A percentile compares a stretch with the other conserved stretches of the same genome.
phyloP scores from a whole-genome alignment of 352 stramenopile species.

The Phytophthora macrochlamydospora region DNA sequence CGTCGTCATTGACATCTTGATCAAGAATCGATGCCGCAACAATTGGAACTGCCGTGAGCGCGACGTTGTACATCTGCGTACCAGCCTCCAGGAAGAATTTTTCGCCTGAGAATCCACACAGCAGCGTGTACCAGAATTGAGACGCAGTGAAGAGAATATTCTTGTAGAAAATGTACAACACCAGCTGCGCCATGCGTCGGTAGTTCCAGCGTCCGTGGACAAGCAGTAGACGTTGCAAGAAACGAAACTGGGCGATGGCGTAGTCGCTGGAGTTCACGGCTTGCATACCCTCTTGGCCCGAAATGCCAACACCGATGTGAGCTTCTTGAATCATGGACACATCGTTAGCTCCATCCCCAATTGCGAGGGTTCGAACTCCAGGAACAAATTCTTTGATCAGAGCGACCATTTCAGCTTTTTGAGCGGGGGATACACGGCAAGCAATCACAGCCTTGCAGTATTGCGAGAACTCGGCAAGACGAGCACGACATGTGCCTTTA shows the following conservation, averaged over 20 bases:
- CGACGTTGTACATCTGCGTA: conserved; percentile 84
- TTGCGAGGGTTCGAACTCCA: conserved; percentile 82
- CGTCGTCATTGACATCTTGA: conserved; percentile 67
- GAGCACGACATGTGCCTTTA: conserved; percentile 35
- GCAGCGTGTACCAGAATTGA: conserved; percentile 80
- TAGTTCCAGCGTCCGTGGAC: conserved; percentile 94
- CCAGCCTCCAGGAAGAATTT: conserved; percentile 87
- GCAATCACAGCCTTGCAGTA: conserved; percentile 90
- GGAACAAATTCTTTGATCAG: conserved; percentile 81
- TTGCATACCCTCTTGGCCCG: conserved; percentile 92
- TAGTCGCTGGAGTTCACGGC: conserved; percentile 95
- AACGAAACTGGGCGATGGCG: conserved; percentile 93
- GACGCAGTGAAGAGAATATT: conserved; percentile 82
- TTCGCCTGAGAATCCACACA: conserved; percentile 79
- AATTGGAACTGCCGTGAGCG: conserved; percentile 73
- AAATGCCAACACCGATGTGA: conserved; percentile 92
- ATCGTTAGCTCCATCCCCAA: conserved; percentile 95
- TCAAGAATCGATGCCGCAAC: conserved; percentile 73
- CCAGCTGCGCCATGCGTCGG: conserved; percentile 86
- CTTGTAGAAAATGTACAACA: conserved; percentile 96
- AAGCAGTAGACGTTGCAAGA: conserved; percentile 88
- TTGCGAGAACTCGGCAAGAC: conserved; percentile 74
- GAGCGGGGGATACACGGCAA: conserved; percentile 83
- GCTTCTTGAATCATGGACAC: conserved; percentile 96
- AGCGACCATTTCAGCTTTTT: conserved; percentile 85